Evolutionary conservation across 345 rosid genomes (phyloP).

Genomic region (Syzygium grande): DNA sequence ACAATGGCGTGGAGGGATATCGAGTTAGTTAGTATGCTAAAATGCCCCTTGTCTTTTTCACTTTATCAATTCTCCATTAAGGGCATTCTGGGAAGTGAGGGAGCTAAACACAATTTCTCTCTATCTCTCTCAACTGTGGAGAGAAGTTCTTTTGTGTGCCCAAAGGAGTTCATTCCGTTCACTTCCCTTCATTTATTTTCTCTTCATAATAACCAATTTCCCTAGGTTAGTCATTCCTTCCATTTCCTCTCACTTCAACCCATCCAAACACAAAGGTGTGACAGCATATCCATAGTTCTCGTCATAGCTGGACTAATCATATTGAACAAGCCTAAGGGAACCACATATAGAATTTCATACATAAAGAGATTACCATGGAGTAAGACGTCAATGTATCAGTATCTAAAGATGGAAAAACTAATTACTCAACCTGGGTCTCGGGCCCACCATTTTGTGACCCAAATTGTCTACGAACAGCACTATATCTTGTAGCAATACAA

Average conservation of each 20-base stretch:
- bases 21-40: background rate
- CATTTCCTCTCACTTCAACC: background rate
- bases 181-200: background rate
- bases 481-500: slow-evolving; percentile 95
- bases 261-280: background rate
- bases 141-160: background rate
- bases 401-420: background rate
- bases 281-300: background rate
- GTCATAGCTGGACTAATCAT: background rate
- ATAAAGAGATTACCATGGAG: background rate
- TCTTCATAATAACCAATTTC: background rate
- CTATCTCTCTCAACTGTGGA: background rate
- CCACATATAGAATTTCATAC: background rate
- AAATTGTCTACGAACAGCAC: slow-evolving; percentile 96
- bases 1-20: background rate
- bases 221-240: background rate
- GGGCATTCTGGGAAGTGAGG: background rate
- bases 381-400: background rate
- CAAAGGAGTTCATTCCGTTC: background rate
- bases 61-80: background rate
- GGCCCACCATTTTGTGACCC: slow-evolving; percentile 59
- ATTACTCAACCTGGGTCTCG: slow-evolving; percentile 75
- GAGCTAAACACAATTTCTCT: background rate
- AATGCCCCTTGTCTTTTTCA: background rate
- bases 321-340: background rate